These are phyloP conservation scores for Limnomonas spitsbergensis DNA, from an alignment of 139 green algal species.

Conservation along the genomic window DNA sequence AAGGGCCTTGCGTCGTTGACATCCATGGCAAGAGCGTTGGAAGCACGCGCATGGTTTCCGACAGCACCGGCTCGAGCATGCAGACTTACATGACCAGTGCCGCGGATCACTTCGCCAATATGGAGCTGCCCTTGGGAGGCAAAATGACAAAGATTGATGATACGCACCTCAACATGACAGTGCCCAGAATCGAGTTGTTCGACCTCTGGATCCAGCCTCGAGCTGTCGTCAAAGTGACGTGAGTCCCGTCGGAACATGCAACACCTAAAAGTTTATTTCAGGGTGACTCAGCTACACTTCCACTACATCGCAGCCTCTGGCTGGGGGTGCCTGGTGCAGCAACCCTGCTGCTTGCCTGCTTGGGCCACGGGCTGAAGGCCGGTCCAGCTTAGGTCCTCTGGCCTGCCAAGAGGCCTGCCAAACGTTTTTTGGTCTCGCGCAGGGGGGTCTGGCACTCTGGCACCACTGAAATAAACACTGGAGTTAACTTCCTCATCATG, in stretches of 20 bases:
- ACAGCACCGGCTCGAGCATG: background rate
- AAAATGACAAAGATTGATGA: constrained; percentile 3
- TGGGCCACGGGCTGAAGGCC: no score
- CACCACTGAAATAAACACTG: no score
- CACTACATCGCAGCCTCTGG: no score
- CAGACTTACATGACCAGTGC: background rate
- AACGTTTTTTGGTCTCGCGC: no score
- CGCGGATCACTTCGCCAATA: background rate
- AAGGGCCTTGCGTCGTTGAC: background rate
- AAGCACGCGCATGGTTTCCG: background rate
- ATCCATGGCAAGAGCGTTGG: background rate
- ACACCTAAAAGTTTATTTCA: no score
- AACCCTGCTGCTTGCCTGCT: no score
- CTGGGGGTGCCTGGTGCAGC: no score
- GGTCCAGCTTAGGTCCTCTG: no score
- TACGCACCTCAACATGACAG: constrained; percentile 3
- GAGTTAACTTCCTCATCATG: no score
- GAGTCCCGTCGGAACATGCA: background rate
- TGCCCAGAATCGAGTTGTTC: constrained; percentile 20
- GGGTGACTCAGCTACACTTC: no score
- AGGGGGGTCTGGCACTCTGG: no score
- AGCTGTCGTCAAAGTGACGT: constrained; percentile 1
- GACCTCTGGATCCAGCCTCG: constrained; percentile 19
- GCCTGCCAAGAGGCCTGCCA: no score
- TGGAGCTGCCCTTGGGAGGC: constrained; percentile 4